phyloP scores from a whole-genome alignment of 768 basidiomycete genomes.

The Boletus reticuloceps region DNA sequence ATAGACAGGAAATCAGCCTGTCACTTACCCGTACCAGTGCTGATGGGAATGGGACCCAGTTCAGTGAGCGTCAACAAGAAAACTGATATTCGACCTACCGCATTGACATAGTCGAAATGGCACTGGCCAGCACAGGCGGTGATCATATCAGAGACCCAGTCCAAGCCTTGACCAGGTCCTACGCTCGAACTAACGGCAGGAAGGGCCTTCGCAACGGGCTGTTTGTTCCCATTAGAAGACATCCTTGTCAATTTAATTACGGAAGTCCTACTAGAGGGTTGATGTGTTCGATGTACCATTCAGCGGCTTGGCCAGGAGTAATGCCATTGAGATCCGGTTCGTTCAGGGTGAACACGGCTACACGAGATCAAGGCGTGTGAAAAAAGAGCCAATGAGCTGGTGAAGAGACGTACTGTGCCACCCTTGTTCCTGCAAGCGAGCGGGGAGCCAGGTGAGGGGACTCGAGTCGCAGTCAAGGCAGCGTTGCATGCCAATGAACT shows the following conservation, averaged over 20 bases:
- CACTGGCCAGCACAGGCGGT: slow-evolving; percentile 33
- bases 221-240: not conserved
- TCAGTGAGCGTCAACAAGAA: not conserved
- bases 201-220: slow-evolving; percentile 38
- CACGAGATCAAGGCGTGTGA: not conserved
- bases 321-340: slow-evolving; percentile 36
- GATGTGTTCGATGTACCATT: slow-evolving; percentile 36
- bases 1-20: not conserved
- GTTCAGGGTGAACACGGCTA: slow-evolving; percentile 36
- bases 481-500: slow-evolving; percentile 40
- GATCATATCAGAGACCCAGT: slow-evolving; percentile 36
- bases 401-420: slow-evolving; percentile 29
- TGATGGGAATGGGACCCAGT: not conserved
- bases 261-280: slow-evolving; percentile 32
- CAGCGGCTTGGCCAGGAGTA: slow-evolving; percentile 28
- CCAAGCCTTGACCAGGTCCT: slow-evolving; percentile 31
- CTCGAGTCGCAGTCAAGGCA: slow-evolving; percentile 37
- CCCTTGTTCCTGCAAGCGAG: slow-evolving; percentile 30
- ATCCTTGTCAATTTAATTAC: not conserved
- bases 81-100: slow-evolving; percentile 15
- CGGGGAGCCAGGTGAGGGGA: slow-evolving; percentile 29
- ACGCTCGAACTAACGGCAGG: slow-evolving; percentile 36
- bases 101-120: slow-evolving; percentile 35
- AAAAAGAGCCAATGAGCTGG: too few species aligned
- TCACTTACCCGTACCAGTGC: slow-evolving; percentile 31